phyloP scores from a whole-genome alignment of 257 asterid genomes.

The Gentiana straminea region DNA sequence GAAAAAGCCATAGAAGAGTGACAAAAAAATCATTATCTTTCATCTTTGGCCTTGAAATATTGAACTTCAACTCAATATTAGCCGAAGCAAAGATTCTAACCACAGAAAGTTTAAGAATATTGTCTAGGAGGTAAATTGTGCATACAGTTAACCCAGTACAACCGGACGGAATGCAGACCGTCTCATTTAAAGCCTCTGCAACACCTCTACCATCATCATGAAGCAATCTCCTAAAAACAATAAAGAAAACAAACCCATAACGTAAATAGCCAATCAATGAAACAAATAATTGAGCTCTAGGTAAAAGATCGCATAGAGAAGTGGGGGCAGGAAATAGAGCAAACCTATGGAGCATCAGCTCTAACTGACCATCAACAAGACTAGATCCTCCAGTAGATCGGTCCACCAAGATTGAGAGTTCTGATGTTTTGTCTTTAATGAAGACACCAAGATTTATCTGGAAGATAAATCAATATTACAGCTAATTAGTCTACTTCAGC shows the following conservation, averaged over 20 bases:
- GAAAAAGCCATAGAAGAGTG: too few relatives aligned
- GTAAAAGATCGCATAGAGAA: not conserved
- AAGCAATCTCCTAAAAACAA: constrained; percentile 68
- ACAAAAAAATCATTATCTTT: too few relatives aligned
- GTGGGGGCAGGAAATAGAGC: not conserved
- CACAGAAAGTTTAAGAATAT: too few relatives aligned
- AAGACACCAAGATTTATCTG: constrained; percentile 88
- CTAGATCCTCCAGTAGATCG: constrained; percentile 93
- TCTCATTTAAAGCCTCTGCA: constrained; percentile 75
- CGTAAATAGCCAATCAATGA: too few relatives aligned
- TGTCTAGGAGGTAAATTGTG: not conserved
- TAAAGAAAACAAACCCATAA: not conserved
- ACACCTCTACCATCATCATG: constrained; percentile 59
- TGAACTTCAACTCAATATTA: too few relatives aligned
- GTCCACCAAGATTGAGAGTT: constrained; percentile 83
- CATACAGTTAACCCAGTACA: constrained; percentile 79
- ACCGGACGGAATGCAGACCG: constrained; percentile 39
- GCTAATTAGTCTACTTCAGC: too few relatives aligned
- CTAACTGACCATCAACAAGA: constrained; percentile 67
- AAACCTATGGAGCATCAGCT: constrained; percentile 89
- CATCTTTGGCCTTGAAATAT: too few relatives aligned
- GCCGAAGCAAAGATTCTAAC: too few relatives aligned
- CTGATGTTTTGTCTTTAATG: constrained; percentile 58
- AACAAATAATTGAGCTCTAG: too few relatives aligned
- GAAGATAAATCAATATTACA: not conserved